Conservation (phyloP, 345 rosid genomes). For the Ceriops decandra region DNA sequence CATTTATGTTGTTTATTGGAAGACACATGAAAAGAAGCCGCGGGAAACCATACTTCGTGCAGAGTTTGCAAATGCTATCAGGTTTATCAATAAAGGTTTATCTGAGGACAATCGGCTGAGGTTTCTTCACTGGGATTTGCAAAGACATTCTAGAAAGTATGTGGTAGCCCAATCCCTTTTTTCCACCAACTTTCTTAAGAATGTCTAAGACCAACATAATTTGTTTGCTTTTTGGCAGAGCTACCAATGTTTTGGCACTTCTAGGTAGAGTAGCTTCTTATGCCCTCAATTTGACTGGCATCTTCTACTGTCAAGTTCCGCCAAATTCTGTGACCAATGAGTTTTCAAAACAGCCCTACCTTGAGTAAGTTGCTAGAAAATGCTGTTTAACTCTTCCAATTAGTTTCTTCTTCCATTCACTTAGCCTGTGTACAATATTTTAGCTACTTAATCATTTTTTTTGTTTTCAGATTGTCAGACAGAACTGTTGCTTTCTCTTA, state of each 20-base stretch:
- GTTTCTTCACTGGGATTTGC: constrained; percentile 89
- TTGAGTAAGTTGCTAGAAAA: constrained; percentile 52
- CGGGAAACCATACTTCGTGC: constrained; percentile 80
- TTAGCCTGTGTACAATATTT: too few relatives aligned
- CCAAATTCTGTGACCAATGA: constrained; percentile 42
- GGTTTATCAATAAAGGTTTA: constrained; percentile 54
- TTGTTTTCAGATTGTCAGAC: too few relatives aligned
- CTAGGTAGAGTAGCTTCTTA: constrained; percentile 63
- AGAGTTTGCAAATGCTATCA: constrained; percentile 80
- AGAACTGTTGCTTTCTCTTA: too few relatives aligned
- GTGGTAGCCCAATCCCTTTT: neutral
- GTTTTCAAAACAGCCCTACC: constrained; percentile 28
- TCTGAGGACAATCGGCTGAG: constrained; percentile 59
- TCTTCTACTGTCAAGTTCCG: constrained; percentile 59
- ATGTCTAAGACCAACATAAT: constrained; percentile 8
- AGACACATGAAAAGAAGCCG: constrained; percentile 85
- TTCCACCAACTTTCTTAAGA: neutral
- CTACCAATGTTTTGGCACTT: constrained; percentile 60
- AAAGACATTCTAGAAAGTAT: constrained; percentile 72
- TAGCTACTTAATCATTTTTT: too few relatives aligned
- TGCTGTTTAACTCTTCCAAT: neutral
- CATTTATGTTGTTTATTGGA: constrained; percentile 23
- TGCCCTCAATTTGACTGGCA: constrained; percentile 72
- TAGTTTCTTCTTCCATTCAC: neutral
- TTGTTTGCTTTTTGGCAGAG: constrained; percentile 43